phyloP scores from a whole-genome alignment of 345 rosid species.

The Euphorbia tirucalli region DNA sequence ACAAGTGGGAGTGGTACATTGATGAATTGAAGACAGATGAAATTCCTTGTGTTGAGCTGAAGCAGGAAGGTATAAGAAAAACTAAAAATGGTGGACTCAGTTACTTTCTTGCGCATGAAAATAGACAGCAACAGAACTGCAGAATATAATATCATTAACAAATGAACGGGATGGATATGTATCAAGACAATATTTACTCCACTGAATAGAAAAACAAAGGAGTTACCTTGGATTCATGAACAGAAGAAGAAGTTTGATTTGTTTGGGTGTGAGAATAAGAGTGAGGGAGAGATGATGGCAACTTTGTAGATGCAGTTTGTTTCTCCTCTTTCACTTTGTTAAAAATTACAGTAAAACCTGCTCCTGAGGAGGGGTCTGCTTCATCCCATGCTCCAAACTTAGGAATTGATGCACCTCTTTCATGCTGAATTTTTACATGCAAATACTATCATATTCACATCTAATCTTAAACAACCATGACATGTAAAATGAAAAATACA shows the following conservation, averaged over 20 bases:
- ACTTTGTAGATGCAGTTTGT: slow-evolving; percentile 25
- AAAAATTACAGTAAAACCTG: slow-evolving; percentile 45
- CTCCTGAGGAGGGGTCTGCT: slow-evolving; percentile 46
- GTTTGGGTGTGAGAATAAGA: slow-evolving; percentile 2
- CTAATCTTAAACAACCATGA: no score
- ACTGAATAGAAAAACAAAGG: no score
- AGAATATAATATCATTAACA: neutral
- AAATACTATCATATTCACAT: neutral
- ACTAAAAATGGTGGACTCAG: no score
- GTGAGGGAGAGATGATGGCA: slow-evolving; percentile 11
- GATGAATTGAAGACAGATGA: no score
- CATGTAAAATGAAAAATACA: neutral
- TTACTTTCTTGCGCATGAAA: slow-evolving; percentile 11
- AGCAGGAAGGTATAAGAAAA: no score
- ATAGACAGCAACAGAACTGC: slow-evolving; percentile 39
- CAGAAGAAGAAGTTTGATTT: slow-evolving; percentile 10
- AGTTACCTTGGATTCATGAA: slow-evolving; percentile 31
- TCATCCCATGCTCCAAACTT: slow-evolving; percentile 68
- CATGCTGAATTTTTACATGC: slow-evolving; percentile 31
- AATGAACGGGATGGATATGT: no score
- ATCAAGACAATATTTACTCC: no score
- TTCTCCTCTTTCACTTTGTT: slow-evolving; percentile 51
- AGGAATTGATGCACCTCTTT: slow-evolving; percentile 39
- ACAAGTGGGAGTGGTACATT: no score
- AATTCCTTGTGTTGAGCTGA: no score